Conservation (phyloP, 2,329 filamentous ascomycete species). For the Aureobasidium namibiae region DNA sequence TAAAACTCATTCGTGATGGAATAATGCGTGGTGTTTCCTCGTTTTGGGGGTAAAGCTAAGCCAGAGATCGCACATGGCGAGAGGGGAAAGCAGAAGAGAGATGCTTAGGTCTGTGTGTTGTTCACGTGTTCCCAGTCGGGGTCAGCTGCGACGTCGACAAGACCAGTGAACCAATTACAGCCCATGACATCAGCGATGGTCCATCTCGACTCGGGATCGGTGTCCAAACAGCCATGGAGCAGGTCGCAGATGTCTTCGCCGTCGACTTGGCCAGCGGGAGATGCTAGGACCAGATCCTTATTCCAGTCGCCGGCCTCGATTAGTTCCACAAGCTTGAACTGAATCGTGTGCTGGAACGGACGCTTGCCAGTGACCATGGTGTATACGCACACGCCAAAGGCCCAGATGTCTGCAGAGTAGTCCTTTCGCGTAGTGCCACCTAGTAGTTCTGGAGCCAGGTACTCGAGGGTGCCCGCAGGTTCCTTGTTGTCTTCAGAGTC, state of each 20-base stretch:
- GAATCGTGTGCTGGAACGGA: constrained; percentile 54
- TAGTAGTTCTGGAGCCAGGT: constrained; percentile 42
- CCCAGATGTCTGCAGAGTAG: constrained; percentile 59
- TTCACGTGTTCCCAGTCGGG: constrained; percentile 5
- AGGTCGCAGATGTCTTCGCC: constrained; percentile 46
- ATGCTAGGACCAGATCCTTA: constrained; percentile 38
- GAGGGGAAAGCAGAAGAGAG: background rate
- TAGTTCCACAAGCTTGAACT: constrained; percentile 49
- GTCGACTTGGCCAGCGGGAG: constrained; percentile 30
- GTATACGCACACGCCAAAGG: constrained; percentile 56
- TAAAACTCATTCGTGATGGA: background rate
- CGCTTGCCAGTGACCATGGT: constrained; percentile 52
- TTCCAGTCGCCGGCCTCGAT: constrained; percentile 56
- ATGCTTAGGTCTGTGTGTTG: background rate
- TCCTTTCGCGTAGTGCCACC: constrained; percentile 37
- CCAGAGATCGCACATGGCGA: background rate
- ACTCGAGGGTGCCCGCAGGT: constrained; percentile 46
- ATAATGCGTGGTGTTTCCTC: background rate
- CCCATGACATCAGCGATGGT: constrained; percentile 48
- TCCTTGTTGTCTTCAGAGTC: constrained; percentile 42
- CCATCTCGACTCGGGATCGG: constrained; percentile 48
- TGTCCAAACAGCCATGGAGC: constrained; percentile 51
- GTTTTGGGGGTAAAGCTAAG: no score
- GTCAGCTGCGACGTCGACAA: background rate
- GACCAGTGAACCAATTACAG: constrained; percentile 43